These are phyloP conservation scores for Neurospora africana DNA, from an alignment of 495 filamentous ascomycete genomes.

Conservation along the genomic window DNA sequence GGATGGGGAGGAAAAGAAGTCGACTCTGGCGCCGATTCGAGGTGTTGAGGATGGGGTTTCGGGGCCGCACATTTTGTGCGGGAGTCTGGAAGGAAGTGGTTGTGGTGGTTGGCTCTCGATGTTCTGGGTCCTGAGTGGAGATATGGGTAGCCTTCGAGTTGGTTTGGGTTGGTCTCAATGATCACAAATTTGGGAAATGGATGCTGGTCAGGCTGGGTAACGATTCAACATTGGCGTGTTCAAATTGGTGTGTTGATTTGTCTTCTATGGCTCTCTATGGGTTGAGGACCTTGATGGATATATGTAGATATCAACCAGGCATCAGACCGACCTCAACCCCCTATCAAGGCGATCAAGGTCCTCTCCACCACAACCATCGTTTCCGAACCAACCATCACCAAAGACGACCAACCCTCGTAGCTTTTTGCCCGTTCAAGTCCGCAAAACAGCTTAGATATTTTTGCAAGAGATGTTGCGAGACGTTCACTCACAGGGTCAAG, in stretches of 20 bases:
- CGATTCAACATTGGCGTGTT: background rate
- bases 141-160: background rate
- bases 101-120: background rate
- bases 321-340: background rate
- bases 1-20: conserved; percentile 11
- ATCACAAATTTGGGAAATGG: background rate
- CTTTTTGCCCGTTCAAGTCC: background rate
- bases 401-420: background rate
- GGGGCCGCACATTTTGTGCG: conserved; percentile 21
- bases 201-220: background rate
- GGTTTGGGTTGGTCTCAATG: background rate
- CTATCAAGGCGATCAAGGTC: background rate
- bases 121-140: background rate
- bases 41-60: conserved; percentile 16
- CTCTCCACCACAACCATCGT: background rate
- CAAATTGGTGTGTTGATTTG: background rate
- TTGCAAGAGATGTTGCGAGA: background rate
- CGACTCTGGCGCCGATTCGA: conserved; percentile 19
- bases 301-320: background rate
- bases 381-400: background rate
- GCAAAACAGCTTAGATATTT: background rate
- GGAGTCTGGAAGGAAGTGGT: background rate
- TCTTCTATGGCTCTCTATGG: background rate
- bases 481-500: background rate
- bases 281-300: background rate